Evolutionary conservation across 2,329 filamentous ascomycete genomes (phyloP), one percentile per base, ranked within the genome.

Genomic region (Magnaporthiopsis rhizophila): DNA sequence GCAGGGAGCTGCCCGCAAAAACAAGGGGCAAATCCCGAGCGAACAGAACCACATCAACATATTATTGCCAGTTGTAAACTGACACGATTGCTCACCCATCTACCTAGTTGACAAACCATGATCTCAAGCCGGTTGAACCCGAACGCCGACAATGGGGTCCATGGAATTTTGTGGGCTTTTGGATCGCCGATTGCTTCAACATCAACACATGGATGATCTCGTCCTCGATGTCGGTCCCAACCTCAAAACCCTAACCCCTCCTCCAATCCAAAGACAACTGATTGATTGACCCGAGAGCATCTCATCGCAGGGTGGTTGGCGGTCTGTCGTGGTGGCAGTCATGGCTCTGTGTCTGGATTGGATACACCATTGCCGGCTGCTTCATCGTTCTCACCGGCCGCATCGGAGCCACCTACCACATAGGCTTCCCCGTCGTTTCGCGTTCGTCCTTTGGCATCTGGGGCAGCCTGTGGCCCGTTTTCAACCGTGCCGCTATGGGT

Each of bases 161-260:
- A 36, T 92, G 89, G 86, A 96, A 96, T 75, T 97, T 92, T 73
- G 89, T 96, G 57, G 90, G 86, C 18, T 95, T 95, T 73, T 94
- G 91, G 91, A 84, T 95, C 71, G 89, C 90, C 36, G 90, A 94
- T 76, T 89, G 86, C 0, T 92, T 93, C 79, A 94, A 94, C 74
- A 91, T 95, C 73, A 95, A 94, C 76, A 95, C 91, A 1, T 96
- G 91, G 92, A 96, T 96, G 91, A 95, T 96, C 67, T 89, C 90
- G 0, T 91, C 89, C 1, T 87, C 89, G 53, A 92, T 92, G 85
- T 53, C 9, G 7, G 45, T 18, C 36, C 18, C 13, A 18, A 18
- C 3, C 36, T 12, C 36, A n/a, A n/a, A n/a, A n/a, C n/a, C n/a
- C n/a, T n/a, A n/a, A n/a, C n/a, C n/a, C n/a, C n/a, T n/a, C n/a